Evolutionary conservation across 805 yeast species (phyloP).

Genomic region (Metschnikowia similis): DNA sequence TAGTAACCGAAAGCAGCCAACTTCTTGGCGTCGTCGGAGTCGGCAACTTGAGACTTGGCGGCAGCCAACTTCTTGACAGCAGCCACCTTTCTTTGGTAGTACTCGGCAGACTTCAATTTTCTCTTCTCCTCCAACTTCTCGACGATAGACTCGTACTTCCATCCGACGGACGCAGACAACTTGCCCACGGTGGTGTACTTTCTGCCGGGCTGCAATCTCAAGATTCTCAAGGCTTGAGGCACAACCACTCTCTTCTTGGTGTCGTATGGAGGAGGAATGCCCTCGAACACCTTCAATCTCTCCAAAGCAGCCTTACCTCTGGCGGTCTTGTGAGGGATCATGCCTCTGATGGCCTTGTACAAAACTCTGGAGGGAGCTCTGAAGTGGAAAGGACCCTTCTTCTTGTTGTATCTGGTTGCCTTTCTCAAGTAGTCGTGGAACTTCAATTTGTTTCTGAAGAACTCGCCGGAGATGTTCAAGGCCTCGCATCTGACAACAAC

Average conservation of each 20-base stretch:
- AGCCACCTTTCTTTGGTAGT: slow-evolving; percentile 98
- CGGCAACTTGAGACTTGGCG: slow-evolving; percentile 84
- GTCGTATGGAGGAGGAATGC: slow-evolving; percentile 99
- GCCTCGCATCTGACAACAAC: slow-evolving; percentile 97
- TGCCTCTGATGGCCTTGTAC: slow-evolving; percentile 99
- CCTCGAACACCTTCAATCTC: slow-evolving; percentile 99
- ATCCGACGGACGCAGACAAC: slow-evolving; percentile 94
- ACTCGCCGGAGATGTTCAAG: slow-evolving; percentile 98
- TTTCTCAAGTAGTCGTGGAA: slow-evolving; percentile 99
- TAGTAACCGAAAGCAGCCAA: slow-evolving; percentile 98
- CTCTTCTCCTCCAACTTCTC: slow-evolving; percentile 98
- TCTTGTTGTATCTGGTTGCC: slow-evolving; percentile 98
- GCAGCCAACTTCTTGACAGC: slow-evolving; percentile 85
- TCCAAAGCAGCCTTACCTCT: slow-evolving; percentile 99
- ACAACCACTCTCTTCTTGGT: slow-evolving; percentile 99
- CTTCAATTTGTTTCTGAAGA: slow-evolving; percentile 99
- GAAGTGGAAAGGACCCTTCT: slow-evolving; percentile 99
- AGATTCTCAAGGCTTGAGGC: slow-evolving; percentile 98
- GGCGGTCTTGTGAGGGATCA: slow-evolving; percentile 99
- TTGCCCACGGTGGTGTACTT: slow-evolving; percentile 98
- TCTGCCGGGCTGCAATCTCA: slow-evolving; percentile 99
- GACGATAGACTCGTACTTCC: slow-evolving; percentile 99
- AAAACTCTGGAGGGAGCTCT: slow-evolving; percentile 99
- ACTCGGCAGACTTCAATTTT: slow-evolving; percentile 97
- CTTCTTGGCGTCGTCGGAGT: slow-evolving; percentile 85